Percentiles rank a stretch among this genome's conserved stretches.
phyloP scores from a whole-genome alignment of 371 early-diverging fungal species.

The Blakeslea trispora region DNA sequence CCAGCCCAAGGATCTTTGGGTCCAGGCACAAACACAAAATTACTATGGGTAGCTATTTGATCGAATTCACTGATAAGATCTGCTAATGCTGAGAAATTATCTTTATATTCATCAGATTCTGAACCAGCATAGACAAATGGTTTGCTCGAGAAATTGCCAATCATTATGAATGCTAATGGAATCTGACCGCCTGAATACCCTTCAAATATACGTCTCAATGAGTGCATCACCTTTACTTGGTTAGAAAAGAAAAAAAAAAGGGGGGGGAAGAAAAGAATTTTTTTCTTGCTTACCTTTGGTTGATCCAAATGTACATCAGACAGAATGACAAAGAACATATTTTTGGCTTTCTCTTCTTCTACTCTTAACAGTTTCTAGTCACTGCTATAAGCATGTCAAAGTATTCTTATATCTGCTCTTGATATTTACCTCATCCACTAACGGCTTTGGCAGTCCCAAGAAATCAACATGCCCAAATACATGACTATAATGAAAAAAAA shows the following conservation, averaged over 20 bases:
- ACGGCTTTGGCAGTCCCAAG: constrained; percentile 51
- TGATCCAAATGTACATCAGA: constrained; percentile 89
- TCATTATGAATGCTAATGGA: constrained; percentile 84
- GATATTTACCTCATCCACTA: constrained; percentile 54
- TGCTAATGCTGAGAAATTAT: constrained; percentile 68
- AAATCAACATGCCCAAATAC: constrained; percentile 62
- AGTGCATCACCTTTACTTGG: constrained; percentile 45
- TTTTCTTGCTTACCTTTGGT: constrained; percentile 58
- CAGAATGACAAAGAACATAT: constrained; percentile 73
- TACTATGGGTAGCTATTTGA: constrained; percentile 60
- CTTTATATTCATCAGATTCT: constrained; percentile 52
- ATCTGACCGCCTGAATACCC: constrained; percentile 63
- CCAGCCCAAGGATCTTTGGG: constrained; percentile 82
- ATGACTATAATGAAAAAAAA: constrained; percentile 19
- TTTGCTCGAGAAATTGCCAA: constrained; percentile 84
- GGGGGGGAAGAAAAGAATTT: no score
- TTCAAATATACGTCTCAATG: constrained; percentile 67
- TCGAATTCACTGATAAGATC: constrained; percentile 77
- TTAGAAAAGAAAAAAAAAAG: not conserved
- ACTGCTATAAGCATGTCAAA: no score
- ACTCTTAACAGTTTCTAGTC: constrained; percentile 26
- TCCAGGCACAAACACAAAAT: constrained; percentile 91
- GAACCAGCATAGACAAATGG: constrained; percentile 63
- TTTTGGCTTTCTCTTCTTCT: constrained; percentile 54
- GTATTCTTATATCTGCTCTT: no score